Evolutionary conservation across 345 rosid species (phyloP), one percentile per base, ranked within the genome.

Genomic region (Linum usitatissimum): DNA sequence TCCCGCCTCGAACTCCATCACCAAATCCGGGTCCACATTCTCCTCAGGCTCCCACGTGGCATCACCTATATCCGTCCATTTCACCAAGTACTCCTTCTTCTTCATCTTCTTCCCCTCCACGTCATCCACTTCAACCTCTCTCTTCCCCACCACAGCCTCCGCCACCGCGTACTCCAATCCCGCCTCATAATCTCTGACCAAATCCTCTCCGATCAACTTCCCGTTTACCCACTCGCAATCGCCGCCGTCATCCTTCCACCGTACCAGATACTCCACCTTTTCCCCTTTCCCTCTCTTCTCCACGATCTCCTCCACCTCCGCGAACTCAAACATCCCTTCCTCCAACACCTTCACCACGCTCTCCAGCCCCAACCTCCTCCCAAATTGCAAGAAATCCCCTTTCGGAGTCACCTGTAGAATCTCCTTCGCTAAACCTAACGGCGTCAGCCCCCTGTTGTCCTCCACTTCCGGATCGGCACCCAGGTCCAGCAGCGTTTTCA

Each of bases 31-130:
- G 61, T 92, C 90, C 36, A 89, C 96, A 42, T 84, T 92, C 65
- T 80, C 96, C 69, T 71, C 78, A 0, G 96, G 95, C 86, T 92
- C 96, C 96, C 96, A 92, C 66, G 98, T 89, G 68, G 88, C 84
- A 38, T 87, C 95, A 69, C 76, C 79, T 64, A 83, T 75, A 66
- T 89, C 95, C 57, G 78, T 69, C 95, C 95, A 92, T 58, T 81
- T 87, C 59, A 92, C 93, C 40, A 88, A 75, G 74, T 75, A 85
- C 79, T 88, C 92, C 36, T 60, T 71, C 59, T 69, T 75, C 20
- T 84, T 15, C 28, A 23, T 23, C 51, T 45, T 15, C 51, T 45
- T 10, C 12, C 51, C 51, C 8, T 34, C 38, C 8, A 5, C 38
- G 38, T 34, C 38, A 7, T 34, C 90, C 28, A 83, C 84, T 36